Conservation (phyloP, 179 eudicot species). For the Sideroxylon spinosum region DNA sequence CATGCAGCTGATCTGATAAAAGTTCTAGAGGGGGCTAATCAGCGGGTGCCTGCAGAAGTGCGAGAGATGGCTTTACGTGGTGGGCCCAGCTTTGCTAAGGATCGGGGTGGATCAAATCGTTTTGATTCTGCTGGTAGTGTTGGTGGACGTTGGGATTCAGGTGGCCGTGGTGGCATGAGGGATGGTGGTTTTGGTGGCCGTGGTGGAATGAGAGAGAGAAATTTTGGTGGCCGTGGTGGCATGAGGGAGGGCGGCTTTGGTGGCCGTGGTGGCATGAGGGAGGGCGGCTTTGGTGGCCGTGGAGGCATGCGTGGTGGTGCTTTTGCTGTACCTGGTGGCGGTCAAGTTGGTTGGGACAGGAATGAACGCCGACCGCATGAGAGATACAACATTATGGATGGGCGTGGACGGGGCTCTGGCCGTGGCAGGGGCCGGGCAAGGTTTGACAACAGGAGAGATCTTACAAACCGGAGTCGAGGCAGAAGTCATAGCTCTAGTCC, state of each 20-base stretch:
- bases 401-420: constrained; percentile 52
- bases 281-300: constrained; percentile 47
- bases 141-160: constrained; percentile 66
- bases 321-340: constrained; percentile 41
- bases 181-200: constrained; percentile 58
- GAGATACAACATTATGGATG: constrained; percentile 47
- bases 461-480: constrained; percentile 50
- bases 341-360: constrained; percentile 50
- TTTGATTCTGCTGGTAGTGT: constrained; percentile 48
- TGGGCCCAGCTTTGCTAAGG: constrained; percentile 51
- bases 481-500: constrained; percentile 77
- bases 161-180: constrained; percentile 51
- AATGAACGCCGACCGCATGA: constrained; percentile 45
- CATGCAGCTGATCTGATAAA: constrained; percentile 59
- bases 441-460: constrained; percentile 60
- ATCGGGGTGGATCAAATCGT: constrained; percentile 55
- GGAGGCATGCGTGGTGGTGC: constrained; percentile 37
- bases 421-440: constrained; percentile 25
- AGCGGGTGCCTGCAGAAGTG: constrained; percentile 61
- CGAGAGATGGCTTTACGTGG: constrained; percentile 68
- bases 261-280: constrained; percentile 46
- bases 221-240: constrained; percentile 51
- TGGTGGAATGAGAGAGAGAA: constrained; percentile 59
- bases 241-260: constrained; percentile 47
- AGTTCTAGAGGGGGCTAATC: constrained; percentile 73